phyloP scores from a whole-genome alignment of 2,329 filamentous ascomycete genomes.

The Pezicula rhizophila region DNA sequence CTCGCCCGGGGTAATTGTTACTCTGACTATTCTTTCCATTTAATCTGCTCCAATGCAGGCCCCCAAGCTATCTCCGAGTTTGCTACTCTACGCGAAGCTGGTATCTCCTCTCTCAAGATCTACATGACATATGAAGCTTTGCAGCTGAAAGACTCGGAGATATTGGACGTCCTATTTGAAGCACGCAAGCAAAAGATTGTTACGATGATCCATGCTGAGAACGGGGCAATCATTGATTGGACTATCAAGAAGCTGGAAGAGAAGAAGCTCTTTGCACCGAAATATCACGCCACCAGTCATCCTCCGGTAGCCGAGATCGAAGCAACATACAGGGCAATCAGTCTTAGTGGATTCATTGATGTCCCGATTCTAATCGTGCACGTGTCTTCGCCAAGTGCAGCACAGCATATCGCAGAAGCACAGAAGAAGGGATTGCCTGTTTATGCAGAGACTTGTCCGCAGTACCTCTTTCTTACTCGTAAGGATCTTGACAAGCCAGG shows the following conservation, averaged over 20 bases:
- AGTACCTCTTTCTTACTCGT: slow-evolving; percentile 48
- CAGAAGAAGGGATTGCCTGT: slow-evolving; percentile 43
- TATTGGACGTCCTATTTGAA: slow-evolving; percentile 37
- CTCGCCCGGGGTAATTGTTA: slow-evolving; percentile 39
- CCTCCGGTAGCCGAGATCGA: slow-evolving; percentile 44
- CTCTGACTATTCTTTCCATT: slow-evolving; percentile 42
- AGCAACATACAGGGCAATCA: slow-evolving; percentile 47
- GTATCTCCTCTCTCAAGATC: slow-evolving; percentile 37
- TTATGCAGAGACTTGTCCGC: slow-evolving; percentile 49
- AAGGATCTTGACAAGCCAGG: slow-evolving; percentile 42
- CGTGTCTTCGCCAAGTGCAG: slow-evolving; percentile 41
- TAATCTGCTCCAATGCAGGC: slow-evolving; percentile 36
- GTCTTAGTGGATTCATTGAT: slow-evolving; percentile 42
- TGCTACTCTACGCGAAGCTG: slow-evolving; percentile 26
- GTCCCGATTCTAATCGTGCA: slow-evolving; percentile 49
- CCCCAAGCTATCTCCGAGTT: slow-evolving; percentile 28
- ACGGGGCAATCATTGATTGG: slow-evolving; percentile 47
- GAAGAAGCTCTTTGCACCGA: slow-evolving; percentile 39
- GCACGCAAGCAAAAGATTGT: slow-evolving; percentile 38
- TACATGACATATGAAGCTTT: slow-evolving; percentile 39
- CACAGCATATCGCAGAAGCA: slow-evolving; percentile 39
- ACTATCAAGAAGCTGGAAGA: slow-evolving; percentile 46
- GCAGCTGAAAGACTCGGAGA: slow-evolving; percentile 32
- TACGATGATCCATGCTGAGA: slow-evolving; percentile 51
- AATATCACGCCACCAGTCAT: slow-evolving; percentile 44